Evolutionary conservation across 176 grass and related monocot species (phyloP).

Genomic region (Oryza rufipogon): DNA sequence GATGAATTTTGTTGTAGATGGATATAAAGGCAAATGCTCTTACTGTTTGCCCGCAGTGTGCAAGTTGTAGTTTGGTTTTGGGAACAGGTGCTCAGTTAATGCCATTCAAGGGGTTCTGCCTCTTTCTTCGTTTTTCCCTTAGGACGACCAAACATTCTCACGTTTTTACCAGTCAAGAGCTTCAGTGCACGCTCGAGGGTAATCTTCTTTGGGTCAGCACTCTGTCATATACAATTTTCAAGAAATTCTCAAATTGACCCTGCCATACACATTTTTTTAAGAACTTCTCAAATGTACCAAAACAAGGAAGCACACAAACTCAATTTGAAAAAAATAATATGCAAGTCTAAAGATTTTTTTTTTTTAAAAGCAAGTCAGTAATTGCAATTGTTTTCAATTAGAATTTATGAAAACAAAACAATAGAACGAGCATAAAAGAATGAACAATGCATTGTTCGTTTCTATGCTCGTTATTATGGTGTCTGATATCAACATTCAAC

Average conservation of each 20-base stretch:
- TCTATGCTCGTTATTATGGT: neutral
- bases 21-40: neutral
- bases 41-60: neutral
- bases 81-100: slow-evolving; percentile 18
- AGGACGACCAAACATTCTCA: slow-evolving; percentile 71
- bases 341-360: neutral
- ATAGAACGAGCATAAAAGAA: neutral
- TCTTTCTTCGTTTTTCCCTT: slow-evolving; percentile 43
- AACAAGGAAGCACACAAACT: neutral
- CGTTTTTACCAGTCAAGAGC: slow-evolving; percentile 70
- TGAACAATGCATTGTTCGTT: neutral
- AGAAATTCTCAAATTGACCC: slow-evolving; percentile 30
- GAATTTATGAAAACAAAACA: neutral
- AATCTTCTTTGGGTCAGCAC: slow-evolving; percentile 53
- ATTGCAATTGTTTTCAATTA: slow-evolving; percentile 4
- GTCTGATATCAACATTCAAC: slow-evolving; percentile 16
- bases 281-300: slow-evolving; percentile 4
- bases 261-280: slow-evolving; percentile 48
- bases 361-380: neutral
- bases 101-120: slow-evolving; percentile 51
- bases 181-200: slow-evolving; percentile 67
- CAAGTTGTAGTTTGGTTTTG: neutral
- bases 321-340: neutral
- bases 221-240: slow-evolving; percentile 57
- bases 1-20: slow-evolving; percentile 16